phyloP scores from a whole-genome alignment of 2,329 filamentous ascomycete species.

The Botryotinia globosa region DNA sequence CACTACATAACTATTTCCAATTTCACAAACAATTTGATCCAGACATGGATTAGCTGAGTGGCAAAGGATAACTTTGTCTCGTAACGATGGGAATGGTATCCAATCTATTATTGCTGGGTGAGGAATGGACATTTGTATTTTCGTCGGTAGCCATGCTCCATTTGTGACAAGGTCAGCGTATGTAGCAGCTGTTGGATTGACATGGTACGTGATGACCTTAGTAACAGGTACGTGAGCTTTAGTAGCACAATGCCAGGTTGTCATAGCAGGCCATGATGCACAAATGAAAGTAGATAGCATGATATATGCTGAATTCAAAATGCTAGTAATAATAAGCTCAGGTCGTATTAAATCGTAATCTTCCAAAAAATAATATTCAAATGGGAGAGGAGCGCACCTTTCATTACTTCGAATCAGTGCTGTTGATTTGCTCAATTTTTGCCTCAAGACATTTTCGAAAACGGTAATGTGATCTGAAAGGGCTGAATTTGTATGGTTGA shows the following conservation, averaged over 20 bases:
- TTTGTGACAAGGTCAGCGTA: conserved; percentile 4
- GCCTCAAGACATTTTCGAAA: conserved; percentile 10
- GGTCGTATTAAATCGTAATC: not conserved
- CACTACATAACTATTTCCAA: conserved; percentile 17
- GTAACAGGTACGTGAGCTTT: conserved; percentile 8
- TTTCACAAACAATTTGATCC: conserved; percentile 15
- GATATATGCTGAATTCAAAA: conserved; percentile 10
- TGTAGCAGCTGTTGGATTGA: conserved; percentile 14
- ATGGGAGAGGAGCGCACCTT: conserved; percentile 14
- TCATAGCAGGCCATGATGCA: conserved; percentile 3
- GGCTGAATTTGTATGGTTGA: conserved; percentile 3
- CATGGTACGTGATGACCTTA: conserved; percentile 11
- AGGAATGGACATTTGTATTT: conserved; percentile 4
- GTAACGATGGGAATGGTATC: conserved; percentile 10
- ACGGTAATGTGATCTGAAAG: conserved; percentile 17
- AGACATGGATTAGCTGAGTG: conserved; percentile 15
- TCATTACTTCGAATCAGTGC: not conserved
- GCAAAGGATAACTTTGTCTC: conserved; percentile 14
- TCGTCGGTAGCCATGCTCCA: conserved; percentile 9
- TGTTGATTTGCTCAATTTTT: not conserved
- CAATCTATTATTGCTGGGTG: conserved; percentile 14
- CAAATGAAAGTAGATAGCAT: conserved; percentile 18
- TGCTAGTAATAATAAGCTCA: conserved; percentile 7
- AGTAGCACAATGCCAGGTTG: conserved; percentile 14
- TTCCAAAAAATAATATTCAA: not conserved